Base-by-base conservation (phyloP, 495 filamentous ascomycete species). In the Talaromyces ruber region DNA sequence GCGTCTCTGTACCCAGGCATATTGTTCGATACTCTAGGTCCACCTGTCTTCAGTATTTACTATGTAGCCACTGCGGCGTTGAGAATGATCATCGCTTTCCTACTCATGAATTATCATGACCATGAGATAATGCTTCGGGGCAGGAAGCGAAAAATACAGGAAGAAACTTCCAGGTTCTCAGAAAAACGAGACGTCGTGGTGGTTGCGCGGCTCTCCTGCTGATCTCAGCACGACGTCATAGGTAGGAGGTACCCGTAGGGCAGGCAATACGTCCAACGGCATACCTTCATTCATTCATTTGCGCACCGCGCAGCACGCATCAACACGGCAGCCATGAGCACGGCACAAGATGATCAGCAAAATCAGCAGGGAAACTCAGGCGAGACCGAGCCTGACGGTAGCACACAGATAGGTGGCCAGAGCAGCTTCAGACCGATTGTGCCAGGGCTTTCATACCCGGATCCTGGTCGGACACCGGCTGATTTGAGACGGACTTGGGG, bases 401-500 rank as follows among this genome's bases (percentile, higher is more conserved):
- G 28, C 4, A 7, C 26, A 0, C 29, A 34, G 29, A 1, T 26
- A 28, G 66, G 61, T 28, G 68, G 67, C 4, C 60, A 43, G 4
- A 28, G 63, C n/a, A 57, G 67, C 55, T 68, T 70, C 61, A 70
- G 71, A 11, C 62, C 63, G 14, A 62, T 74, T 34, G 67, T 66
- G 6, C 68, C 70, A 8, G 72, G 67, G 1, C 69, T 70, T 0
- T 78, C 72, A 16, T 11, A 67, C 64, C 2, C 39, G 6, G 39
- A 63, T 70, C 2, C 57, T 65, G 47, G 16, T 21, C 30, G 18
- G 62, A 16, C 54, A 63, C 32, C 37, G 71, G 69, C 60, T 50
- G 66, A 9, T 61, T 65, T 3, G 56, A 62, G n/a, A 63, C 69
- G 39, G 64, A 65, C 11, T 59, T 62, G 50, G 66, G 62, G 11